Evolutionary conservation across 345 rosid species (phyloP).

Genomic region (Rhizophora mangle): DNA sequence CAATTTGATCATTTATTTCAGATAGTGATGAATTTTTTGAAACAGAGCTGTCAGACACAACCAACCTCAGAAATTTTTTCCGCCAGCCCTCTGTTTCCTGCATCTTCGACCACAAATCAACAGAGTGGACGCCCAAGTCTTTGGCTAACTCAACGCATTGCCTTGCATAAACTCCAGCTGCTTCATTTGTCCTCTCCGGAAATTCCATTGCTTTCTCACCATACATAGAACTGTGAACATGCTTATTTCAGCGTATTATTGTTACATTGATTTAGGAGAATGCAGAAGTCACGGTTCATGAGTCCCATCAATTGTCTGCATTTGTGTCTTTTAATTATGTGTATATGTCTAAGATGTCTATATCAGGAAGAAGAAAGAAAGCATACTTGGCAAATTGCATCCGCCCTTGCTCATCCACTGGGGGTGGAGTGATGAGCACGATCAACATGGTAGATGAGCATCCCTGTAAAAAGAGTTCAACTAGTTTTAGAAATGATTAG

Average conservation of each 20-base stretch:
- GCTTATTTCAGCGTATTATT: conserved; percentile 3
- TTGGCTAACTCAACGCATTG: conserved; percentile 62
- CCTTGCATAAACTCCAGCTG: conserved; percentile 65
- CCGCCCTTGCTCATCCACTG: conserved; percentile 70
- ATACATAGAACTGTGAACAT: conserved; percentile 49
- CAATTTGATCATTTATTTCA: not conserved
- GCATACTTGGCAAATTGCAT: conserved; percentile 55
- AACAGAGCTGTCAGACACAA: conserved; percentile 4
- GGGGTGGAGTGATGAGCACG: conserved; percentile 85
- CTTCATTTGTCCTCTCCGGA: conserved; percentile 78
- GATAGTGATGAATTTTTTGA: not conserved
- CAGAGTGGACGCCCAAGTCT: conserved; percentile 51
- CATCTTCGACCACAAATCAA: conserved; percentile 88
- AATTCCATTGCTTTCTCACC: conserved; percentile 67
- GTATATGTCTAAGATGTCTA: not conserved
- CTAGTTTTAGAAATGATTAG: not conserved
- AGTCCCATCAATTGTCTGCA: no score
- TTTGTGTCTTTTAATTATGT: not conserved
- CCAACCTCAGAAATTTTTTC: conserved; percentile 71
- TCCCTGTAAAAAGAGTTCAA: conserved; percentile 40
- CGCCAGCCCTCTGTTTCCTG: conserved; percentile 78
- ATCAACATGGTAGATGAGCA: conserved; percentile 65
- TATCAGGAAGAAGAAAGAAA: not conserved
- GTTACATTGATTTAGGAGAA: not conserved
- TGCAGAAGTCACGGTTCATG: not conserved